These are phyloP conservation scores for Nigrospora sphaerica DNA, from an alignment of 2,329 filamentous ascomycete species.

Conservation along the genomic window DNA sequence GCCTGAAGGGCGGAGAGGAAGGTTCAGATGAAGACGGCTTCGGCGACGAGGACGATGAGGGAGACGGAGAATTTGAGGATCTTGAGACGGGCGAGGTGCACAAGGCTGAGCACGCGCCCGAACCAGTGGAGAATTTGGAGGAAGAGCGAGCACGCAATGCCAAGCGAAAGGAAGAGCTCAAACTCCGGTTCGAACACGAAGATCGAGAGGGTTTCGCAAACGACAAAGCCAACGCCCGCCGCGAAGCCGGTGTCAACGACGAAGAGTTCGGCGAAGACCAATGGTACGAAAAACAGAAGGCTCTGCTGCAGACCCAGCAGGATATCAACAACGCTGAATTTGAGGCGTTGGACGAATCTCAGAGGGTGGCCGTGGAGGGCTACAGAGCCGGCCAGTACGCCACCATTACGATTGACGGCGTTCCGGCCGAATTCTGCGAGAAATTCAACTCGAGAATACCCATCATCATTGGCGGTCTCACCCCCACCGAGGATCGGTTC, in stretches of 20 bases:
- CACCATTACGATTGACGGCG: conserved; percentile 79
- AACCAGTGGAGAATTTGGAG: conserved; percentile 54
- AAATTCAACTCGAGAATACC: conserved; percentile 78
- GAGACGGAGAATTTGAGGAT: conserved; percentile 79
- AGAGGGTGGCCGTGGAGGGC: conserved; percentile 79
- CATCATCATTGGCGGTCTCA: conserved; percentile 83
- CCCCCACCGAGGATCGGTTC: conserved; percentile 89
- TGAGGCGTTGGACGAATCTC: conserved; percentile 75
- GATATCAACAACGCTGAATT: conserved; percentile 96
- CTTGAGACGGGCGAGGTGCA: conserved; percentile 68
- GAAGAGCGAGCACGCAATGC: conserved; percentile 89
- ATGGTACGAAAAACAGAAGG: conserved; percentile 97
- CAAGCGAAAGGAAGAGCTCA: conserved; percentile 86
- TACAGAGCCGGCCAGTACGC: conserved; percentile 90
- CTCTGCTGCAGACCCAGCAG: conserved; percentile 86
- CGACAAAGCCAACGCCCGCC: conserved; percentile 71
- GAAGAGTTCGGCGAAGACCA: conserved; percentile 94
- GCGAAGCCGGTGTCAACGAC: conserved; percentile 54
- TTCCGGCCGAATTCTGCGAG: conserved; percentile 83
- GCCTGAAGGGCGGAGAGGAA: conserved; percentile 48
- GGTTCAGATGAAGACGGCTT: conserved; percentile 47
- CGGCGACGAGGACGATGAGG: conserved; percentile 56
- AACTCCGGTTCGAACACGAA: conserved; percentile 91
- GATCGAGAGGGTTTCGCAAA: conserved; percentile 94
- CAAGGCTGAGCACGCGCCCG: conserved; percentile 35